Percentiles rank a stretch among this genome's conserved stretches.
phyloP scores from a whole-genome alignment of 2,329 filamentous ascomycete species.

The Endothia cerciana region DNA sequence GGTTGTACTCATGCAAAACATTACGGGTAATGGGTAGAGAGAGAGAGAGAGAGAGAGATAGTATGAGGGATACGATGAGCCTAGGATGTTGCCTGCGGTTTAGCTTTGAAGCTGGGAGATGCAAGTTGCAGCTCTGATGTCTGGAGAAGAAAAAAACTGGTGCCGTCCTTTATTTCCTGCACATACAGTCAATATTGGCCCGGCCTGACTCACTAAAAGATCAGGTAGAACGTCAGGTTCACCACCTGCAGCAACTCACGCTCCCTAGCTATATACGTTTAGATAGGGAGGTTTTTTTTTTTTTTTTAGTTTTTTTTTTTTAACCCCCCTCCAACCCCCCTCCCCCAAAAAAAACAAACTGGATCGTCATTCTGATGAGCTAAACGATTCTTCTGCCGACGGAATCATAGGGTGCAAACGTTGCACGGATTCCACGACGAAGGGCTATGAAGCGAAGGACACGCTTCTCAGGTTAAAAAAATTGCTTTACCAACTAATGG shows the following conservation, averaged over 20 bases:
- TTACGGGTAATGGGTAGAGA: too few relatives aligned
- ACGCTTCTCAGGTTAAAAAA: neutral
- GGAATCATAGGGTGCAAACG: neutral
- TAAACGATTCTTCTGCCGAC: neutral
- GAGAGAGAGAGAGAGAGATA: too few relatives aligned
- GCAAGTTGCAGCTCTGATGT: neutral
- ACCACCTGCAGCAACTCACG: neutral
- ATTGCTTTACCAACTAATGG: neutral
- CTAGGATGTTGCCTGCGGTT: too few relatives aligned
- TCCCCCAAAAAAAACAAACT: neutral
- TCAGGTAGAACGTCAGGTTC: neutral
- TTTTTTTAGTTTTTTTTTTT: neutral
- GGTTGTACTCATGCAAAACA: too few relatives aligned
- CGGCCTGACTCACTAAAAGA: slow-evolving; percentile 5
- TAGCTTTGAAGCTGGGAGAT: too few relatives aligned
- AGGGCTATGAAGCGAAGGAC: neutral
- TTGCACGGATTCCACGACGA: too few relatives aligned
- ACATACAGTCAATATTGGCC: neutral
- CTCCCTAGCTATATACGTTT: neutral
- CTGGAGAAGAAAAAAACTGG: neutral
- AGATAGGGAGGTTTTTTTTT: neutral
- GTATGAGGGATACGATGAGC: too few relatives aligned
- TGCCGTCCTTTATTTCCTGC: neutral
- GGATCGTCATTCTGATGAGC: neutral
- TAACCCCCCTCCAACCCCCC: too few relatives aligned